Evolutionary conservation across 306 rosid genomes (phyloP).

Genomic region (Prunus mongolica): DNA sequence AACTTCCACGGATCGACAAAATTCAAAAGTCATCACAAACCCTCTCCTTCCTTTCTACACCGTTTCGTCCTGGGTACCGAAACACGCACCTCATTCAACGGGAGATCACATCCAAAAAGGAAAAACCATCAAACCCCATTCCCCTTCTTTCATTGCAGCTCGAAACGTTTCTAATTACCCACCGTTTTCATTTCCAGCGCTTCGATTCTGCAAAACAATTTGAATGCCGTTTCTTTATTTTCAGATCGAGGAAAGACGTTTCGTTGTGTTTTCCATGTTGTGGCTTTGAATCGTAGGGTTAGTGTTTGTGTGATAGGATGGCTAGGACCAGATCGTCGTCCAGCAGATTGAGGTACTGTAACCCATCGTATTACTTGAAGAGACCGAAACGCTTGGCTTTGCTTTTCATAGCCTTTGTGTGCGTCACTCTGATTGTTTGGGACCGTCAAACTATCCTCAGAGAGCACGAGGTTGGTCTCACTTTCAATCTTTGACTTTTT

Average conservation of each 20-base stretch:
- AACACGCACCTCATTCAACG: constrained; percentile 30
- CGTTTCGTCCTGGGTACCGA: neutral
- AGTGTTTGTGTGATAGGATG: constrained; percentile 38
- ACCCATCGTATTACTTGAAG: constrained; percentile 83
- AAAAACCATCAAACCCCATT: neutral
- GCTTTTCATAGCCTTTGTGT: constrained; percentile 75
- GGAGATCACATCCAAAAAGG: neutral
- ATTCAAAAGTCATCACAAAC: neutral
- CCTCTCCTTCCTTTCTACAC: neutral
- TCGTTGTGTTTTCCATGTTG: neutral
- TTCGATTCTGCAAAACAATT: neutral
- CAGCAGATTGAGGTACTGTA: constrained; percentile 59
- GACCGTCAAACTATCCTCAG: constrained; percentile 85
- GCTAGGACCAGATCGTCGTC: constrained; percentile 78
- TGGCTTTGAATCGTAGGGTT: constrained; percentile 15
- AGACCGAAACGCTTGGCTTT: constrained; percentile 85
- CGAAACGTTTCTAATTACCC: neutral
- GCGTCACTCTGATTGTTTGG: constrained; percentile 65
- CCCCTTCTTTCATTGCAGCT: neutral
- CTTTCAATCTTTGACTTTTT: neutral
- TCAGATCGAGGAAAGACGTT: neutral
- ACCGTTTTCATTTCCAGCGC: neutral
- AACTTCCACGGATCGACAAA: neutral
- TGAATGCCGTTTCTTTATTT: neutral
- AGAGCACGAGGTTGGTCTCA: constrained; percentile 69